Percentiles rank a stretch among this genome's conserved stretches.
Conservation (phyloP, 441 rosid species). For the Lepidium campestre region DNA sequence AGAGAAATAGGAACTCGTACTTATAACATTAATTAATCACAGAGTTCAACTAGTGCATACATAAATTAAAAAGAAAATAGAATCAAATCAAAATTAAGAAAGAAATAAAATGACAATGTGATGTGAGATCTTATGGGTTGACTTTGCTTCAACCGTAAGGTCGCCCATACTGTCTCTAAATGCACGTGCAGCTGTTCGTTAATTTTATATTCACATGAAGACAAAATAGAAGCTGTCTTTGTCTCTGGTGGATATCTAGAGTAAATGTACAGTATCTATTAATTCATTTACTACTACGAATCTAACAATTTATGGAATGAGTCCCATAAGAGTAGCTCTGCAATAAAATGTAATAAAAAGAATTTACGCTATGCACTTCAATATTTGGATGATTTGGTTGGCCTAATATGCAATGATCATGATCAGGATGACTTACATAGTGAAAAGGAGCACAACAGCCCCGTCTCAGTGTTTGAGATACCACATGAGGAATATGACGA, state of each 20-base stretch:
- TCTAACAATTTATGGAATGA: not conserved
- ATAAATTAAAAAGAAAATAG: slow-evolving; percentile 2
- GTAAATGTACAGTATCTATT: not conserved
- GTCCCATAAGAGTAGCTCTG: not conserved
- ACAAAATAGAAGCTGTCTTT: slow-evolving; percentile 25
- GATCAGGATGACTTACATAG: slow-evolving; percentile 29
- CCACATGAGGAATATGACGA: slow-evolving; percentile 39
- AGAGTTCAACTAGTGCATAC: slow-evolving; percentile 7
- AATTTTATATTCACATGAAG: slow-evolving; percentile 4
- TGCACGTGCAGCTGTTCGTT: slow-evolving; percentile 26
- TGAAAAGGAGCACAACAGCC: slow-evolving; percentile 42
- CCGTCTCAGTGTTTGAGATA: slow-evolving; percentile 44
- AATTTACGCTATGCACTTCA: not conserved
- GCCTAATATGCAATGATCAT: slow-evolving; percentile 18
- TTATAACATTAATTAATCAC: slow-evolving; percentile 7
- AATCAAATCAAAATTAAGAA: slow-evolving; percentile 6
- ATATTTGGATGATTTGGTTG: not conserved
- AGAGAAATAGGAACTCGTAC: slow-evolving; percentile 1
- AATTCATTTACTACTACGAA: not conserved
- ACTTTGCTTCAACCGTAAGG: slow-evolving; percentile 33
- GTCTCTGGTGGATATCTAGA: slow-evolving; percentile 5
- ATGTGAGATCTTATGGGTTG: slow-evolving; percentile 23
- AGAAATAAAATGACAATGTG: slow-evolving; percentile 1
- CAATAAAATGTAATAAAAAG: not conserved
- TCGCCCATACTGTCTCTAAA: slow-evolving; percentile 18